These are phyloP conservation scores for Pichia sorboxylosa DNA, from an alignment of 1,139 yeast species.

Conservation along the genomic window DNA sequence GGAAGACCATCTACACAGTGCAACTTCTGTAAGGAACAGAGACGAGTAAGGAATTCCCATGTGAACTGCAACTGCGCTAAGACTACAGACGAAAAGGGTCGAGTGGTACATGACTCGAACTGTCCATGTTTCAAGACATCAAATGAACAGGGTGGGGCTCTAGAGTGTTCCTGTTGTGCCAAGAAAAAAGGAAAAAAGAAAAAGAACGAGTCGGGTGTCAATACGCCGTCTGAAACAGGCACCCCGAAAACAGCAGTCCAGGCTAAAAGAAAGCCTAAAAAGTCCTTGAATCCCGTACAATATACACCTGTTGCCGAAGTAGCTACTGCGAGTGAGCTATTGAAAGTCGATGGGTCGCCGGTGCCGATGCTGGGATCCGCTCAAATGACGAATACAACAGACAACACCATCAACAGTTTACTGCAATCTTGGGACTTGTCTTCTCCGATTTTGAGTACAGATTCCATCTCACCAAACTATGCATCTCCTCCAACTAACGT, in stretches of 20 bases:
- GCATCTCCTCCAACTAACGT: not conserved
- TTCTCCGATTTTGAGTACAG: slow-evolving; percentile 16
- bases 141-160: no score
- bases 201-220: no score
- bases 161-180: slow-evolving; percentile 49
- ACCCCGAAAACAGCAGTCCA: no score
- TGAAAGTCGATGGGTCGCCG: no score
- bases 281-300: no score
- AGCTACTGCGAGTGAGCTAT: no score
- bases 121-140: slow-evolving; percentile 42
- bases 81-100: slow-evolving; percentile 25
- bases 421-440: slow-evolving; percentile 21
- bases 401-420: no score
- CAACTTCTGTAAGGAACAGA: slow-evolving; percentile 69
- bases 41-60: slow-evolving; percentile 61
- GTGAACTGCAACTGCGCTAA: slow-evolving; percentile 66
- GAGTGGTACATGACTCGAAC: slow-evolving; percentile 29
- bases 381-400: no score
- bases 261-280: no score
- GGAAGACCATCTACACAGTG: slow-evolving; percentile 95
- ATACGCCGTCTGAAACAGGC: no score
- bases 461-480: slow-evolving; percentile 12
- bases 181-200: slow-evolving; percentile 18
- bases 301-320: no score
- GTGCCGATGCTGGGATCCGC: no score